Conservation (phyloP, 2,329 filamentous ascomycete genomes). For the Aspergillus sojae region DNA sequence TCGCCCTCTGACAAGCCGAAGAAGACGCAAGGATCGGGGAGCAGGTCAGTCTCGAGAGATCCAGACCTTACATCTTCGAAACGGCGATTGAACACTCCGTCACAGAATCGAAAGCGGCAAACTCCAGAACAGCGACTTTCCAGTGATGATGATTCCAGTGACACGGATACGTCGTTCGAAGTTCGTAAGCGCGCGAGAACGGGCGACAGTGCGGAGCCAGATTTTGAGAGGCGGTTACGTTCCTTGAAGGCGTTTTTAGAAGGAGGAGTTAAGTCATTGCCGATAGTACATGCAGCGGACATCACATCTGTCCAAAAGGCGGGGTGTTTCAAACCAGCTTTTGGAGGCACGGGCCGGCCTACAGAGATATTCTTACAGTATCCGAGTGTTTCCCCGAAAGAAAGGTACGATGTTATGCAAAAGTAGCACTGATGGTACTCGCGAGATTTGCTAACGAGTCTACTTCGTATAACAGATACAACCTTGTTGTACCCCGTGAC, state of each 20-base stretch:
- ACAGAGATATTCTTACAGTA: constrained; percentile 74
- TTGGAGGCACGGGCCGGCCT: constrained; percentile 47
- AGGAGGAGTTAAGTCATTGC: constrained; percentile 38
- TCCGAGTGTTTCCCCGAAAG: constrained; percentile 70
- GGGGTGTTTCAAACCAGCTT: constrained; percentile 56
- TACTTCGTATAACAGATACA: constrained; percentile 54
- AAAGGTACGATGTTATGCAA: constrained; percentile 55
- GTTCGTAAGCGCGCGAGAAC: constrained; percentile 47
- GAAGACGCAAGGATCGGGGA: constrained; percentile 27
- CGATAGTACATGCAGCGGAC: constrained; percentile 53
- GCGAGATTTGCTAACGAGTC: constrained; percentile 24
- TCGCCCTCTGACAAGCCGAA: constrained; percentile 25
- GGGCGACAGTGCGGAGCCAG: constrained; percentile 45
- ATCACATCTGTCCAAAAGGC: constrained; percentile 49
- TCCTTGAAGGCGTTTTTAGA: constrained; percentile 50
- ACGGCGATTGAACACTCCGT: constrained; percentile 33
- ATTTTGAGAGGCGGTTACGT: constrained; percentile 48
- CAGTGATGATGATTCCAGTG: constrained; percentile 46
- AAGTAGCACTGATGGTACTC: background rate
- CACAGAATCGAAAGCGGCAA: constrained; percentile 39
- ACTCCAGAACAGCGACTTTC: constrained; percentile 43
- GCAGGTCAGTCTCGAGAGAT: constrained; percentile 36
- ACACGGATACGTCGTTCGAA: constrained; percentile 45
- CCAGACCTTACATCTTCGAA: constrained; percentile 31
- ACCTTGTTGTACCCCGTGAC: constrained; percentile 77